Conservation (phyloP, 1,284 basidiomycete genomes). For the Pisolithus thermaeus region DNA sequence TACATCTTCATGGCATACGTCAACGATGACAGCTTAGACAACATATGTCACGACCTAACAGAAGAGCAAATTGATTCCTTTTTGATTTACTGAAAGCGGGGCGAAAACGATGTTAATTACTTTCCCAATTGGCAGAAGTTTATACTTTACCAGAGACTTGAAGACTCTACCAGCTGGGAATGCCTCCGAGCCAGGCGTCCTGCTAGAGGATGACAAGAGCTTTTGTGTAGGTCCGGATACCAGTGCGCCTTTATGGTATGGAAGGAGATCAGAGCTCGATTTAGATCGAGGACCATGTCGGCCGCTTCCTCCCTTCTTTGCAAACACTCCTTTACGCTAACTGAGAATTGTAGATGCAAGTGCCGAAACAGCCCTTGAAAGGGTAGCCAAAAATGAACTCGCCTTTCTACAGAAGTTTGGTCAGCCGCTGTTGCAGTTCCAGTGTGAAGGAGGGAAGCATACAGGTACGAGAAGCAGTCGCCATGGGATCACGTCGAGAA, state of each 20-base stretch:
- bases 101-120: constrained; percentile 42
- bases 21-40: constrained; percentile 36
- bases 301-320: constrained; percentile 30
- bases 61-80: constrained; percentile 35
- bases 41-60: constrained; percentile 40
- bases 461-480: constrained; percentile 45
- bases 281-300: constrained; percentile 42
- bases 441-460: constrained; percentile 39
- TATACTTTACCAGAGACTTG: constrained; percentile 41
- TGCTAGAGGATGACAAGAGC: constrained; percentile 23
- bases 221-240: constrained; percentile 42
- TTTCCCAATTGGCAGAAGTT: constrained; percentile 40
- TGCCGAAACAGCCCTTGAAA: constrained; percentile 39
- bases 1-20: constrained; percentile 52
- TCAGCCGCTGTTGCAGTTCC: constrained; percentile 41
- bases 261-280: constrained; percentile 32
- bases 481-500: constrained; percentile 39
- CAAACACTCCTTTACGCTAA: constrained; percentile 22
- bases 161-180: constrained; percentile 30
- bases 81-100: constrained; percentile 43
- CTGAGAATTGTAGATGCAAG: constrained; percentile 37
- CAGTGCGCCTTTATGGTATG: constrained; percentile 33
- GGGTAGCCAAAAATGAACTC: constrained; percentile 42
- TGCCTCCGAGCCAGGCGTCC: constrained; percentile 9
- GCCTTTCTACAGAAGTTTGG: constrained; percentile 47